These are phyloP conservation scores for Calycina herbarum DNA, from an alignment of 2,329 filamentous ascomycete genomes.

Conservation along the genomic window DNA sequence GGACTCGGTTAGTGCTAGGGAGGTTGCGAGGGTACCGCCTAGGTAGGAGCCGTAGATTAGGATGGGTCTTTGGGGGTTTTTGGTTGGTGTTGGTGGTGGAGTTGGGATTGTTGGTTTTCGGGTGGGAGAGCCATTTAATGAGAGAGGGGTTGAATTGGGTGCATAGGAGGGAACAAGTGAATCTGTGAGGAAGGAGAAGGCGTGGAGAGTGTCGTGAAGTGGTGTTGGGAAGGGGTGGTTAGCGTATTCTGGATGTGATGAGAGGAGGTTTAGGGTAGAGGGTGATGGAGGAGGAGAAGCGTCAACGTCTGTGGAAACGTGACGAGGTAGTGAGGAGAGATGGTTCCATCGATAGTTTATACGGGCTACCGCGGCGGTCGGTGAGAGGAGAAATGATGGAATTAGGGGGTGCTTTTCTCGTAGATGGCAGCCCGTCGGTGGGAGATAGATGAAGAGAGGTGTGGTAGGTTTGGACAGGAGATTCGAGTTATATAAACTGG, in stretches of 20 bases:
- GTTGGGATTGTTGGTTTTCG: not conserved
- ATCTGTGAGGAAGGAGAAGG: slow-evolving; percentile 43
- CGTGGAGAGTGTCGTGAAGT: slow-evolving; percentile 55
- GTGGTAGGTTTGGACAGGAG: slow-evolving; percentile 35
- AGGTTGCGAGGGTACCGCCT: slow-evolving; percentile 56
- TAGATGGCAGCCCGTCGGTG: slow-evolving; percentile 44
- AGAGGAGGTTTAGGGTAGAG: slow-evolving; percentile 14
- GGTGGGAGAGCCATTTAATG: slow-evolving; percentile 1
- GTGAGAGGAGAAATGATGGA: slow-evolving; percentile 45
- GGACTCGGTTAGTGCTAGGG: slow-evolving; percentile 58
- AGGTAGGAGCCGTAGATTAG: slow-evolving; percentile 57
- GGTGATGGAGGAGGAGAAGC: slow-evolving; percentile 8
- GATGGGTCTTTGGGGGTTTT: slow-evolving; percentile 25
- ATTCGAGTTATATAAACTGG: slow-evolving; percentile 33
- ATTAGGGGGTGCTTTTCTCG: slow-evolving; percentile 42
- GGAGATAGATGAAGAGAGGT: slow-evolving; percentile 57
- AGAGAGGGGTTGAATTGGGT: not conserved
- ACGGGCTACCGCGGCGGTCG: slow-evolving; percentile 51
- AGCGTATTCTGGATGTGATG: slow-evolving; percentile 19
- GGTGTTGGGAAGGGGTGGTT: slow-evolving; percentile 52
- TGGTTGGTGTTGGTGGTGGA: slow-evolving; percentile 6
- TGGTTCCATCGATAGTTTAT: slow-evolving; percentile 61
- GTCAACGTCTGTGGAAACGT: not conserved
- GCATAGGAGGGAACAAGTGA: slow-evolving; percentile 22
- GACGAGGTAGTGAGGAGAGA: slow-evolving; percentile 14